Base-by-base conservation (phyloP, 2,329 filamentous ascomycete species). In the Rutstroemia sp. region DNA sequence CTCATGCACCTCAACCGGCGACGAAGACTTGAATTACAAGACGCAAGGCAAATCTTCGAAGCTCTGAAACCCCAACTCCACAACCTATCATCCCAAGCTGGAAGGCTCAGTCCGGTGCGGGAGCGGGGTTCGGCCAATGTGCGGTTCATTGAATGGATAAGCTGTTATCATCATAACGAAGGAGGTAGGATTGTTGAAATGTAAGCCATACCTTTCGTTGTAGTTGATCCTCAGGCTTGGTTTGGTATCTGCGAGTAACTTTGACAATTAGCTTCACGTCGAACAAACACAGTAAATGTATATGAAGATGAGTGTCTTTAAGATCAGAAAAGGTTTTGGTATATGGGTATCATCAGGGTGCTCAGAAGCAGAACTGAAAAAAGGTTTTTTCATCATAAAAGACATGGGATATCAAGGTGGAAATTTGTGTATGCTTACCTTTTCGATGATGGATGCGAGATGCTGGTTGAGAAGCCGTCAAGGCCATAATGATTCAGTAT, bases 331-430 rank as follows among this genome's bases (percentile, higher is more conserved):
- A 73, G 73, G 41, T 76, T 79, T 85, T 86, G 82, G 82, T 85
- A 82, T 77, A 75, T 75, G 76, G 72, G 68, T 81, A 71, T 85
- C 83, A 79, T 85, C 83, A 86, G 74, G 65, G 71, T 68, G 66
- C 81, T 87, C 84, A 87, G 84, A 80, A 87, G 84, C 84, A 87
- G 84, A 87, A 87, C 84, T 87, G 84, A 79, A 79, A 76, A 76
- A 75, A 74, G 72, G 62, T 65, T 73, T 75, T 83, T 75, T 87
- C 83, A 87, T 87, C 84, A 86, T 77, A 68, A 77, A 72, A 70
- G 58, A 52, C 39, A 4, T n/a, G 18, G 14, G 19, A 46, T 19
- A 44, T 21, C 39, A 52, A 38, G 37, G 16, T 51, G 45, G 38
- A 19, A 25, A 54, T 6, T 30, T 19, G n/a, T 51, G 7, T 16